These are phyloP conservation scores for Aspergillus spinulosporus DNA, from an alignment of 2,329 filamentous ascomycete species.

Conservation along the genomic window DNA sequence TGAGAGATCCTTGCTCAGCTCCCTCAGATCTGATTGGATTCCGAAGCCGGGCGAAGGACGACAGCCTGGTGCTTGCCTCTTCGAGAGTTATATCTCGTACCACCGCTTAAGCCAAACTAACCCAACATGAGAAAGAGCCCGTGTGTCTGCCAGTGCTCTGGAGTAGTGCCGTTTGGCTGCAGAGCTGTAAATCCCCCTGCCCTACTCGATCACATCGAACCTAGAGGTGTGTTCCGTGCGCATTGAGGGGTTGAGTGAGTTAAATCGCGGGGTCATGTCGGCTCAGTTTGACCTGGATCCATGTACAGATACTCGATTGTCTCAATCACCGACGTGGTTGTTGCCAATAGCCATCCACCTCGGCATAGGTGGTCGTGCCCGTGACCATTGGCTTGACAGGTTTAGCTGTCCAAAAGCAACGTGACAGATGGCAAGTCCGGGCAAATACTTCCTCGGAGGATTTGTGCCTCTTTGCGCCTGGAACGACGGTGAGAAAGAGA, in stretches of 20 bases:
- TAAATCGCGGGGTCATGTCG: constrained; percentile 10
- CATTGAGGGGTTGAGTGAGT: constrained; percentile 12
- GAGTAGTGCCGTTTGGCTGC: constrained; percentile 25
- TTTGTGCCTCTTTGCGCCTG: constrained; percentile 13
- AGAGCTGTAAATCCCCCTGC: constrained; percentile 18
- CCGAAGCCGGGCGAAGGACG: background rate
- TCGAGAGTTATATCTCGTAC: background rate
- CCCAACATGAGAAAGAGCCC: constrained; percentile 10
- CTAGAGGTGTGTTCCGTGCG: constrained; percentile 16
- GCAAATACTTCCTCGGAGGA: constrained; percentile 18
- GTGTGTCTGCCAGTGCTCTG: constrained; percentile 18
- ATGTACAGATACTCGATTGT: constrained; percentile 7
- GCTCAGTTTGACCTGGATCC: constrained; percentile 2
- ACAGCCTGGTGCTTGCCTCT: constrained; percentile 9
- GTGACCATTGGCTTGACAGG: constrained; percentile 8
- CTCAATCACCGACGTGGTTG: background rate
- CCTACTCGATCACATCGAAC: constrained; percentile 15
- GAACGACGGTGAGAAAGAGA: constrained; percentile 10
- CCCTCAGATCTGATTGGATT: constrained; percentile 9
- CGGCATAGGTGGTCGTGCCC: constrained; percentile 1
- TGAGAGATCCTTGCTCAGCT: constrained; percentile 2
- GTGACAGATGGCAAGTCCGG: constrained; percentile 13
- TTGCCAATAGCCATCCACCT: constrained; percentile 3
- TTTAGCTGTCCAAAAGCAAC: constrained; percentile 15
- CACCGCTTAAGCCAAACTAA: constrained; percentile 3